phyloP scores from a whole-genome alignment of 257 asterid species.

The Coffea canephora region DNA sequence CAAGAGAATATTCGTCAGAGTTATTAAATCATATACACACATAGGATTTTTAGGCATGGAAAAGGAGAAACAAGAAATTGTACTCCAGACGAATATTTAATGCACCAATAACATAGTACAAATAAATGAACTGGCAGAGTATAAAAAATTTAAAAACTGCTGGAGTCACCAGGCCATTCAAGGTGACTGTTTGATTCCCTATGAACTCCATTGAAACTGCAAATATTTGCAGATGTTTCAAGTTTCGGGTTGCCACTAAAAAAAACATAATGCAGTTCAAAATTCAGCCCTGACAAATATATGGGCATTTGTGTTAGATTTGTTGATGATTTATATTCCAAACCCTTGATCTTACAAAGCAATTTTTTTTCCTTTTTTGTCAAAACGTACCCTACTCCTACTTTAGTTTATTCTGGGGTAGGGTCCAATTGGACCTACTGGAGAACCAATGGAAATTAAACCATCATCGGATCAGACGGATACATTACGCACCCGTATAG shows the following conservation, averaged over 20 bases:
- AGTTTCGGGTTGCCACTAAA: neutral
- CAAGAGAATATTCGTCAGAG: neutral
- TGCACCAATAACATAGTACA: neutral
- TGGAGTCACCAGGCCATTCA: neutral
- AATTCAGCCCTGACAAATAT: slow-evolving; percentile 7
- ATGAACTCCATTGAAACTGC: neutral
- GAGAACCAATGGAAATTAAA: too few species aligned
- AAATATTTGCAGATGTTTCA: neutral
- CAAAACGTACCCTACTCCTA: too few species aligned
- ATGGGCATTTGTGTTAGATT: neutral
- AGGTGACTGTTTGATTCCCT: slow-evolving; percentile 5
- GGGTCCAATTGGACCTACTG: too few species aligned
- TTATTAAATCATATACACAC: neutral
- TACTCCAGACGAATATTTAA: neutral
- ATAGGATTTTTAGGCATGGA: neutral
- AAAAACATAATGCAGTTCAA: slow-evolving; percentile 23
- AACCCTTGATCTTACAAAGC: slow-evolving; percentile 6
- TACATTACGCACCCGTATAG: too few species aligned
- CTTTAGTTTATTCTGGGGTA: too few species aligned
- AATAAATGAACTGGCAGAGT: neutral
- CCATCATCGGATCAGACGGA: too few species aligned
- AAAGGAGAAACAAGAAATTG: neutral
- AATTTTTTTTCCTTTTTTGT: neutral
- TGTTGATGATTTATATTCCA: slow-evolving; percentile 1
- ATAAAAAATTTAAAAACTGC: neutral